Evolutionary conservation across 2,329 filamentous ascomycete genomes (phyloP), one percentile per base, ranked within the genome.

Genomic region (Aureobasidium sp.): DNA sequence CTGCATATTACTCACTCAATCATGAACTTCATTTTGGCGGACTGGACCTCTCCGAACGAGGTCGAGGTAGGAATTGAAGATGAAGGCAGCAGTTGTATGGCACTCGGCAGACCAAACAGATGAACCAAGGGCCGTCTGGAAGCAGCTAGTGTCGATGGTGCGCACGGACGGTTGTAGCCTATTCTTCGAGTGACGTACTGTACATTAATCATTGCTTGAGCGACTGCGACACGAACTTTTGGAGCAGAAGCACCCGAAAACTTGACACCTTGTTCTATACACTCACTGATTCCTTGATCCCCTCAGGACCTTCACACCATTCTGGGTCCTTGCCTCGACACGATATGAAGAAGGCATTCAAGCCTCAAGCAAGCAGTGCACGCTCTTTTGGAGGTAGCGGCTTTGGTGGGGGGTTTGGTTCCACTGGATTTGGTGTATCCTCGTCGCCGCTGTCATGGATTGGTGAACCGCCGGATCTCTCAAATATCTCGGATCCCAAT

Each of bases 381-480:
- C 81, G 84, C 53, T 83, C 82, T 67, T 80, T 80, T 66, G 76
- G 78, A 59, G 73, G 72, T 26, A 67, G 64, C 27, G 75, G 78
- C 26, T 61, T 68, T 20, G 60, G 53, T 47, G 50, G 57, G 61
- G 70, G 68, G 10, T 71, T 73, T 65, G 71, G 69, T 20, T 68
- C 66, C 37, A 70, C 74, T 62, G 75, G 74, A 36, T 79, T 81
- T 70, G 76, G 76, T 20, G 78, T 80, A 61, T 77, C 78, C 53
- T 77, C 82, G 2, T 87, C 85, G n/a, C 78, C 78, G 48, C 81
- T 99, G 43, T 96, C 92, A 48, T 97, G 96, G 76, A 84, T 97
- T 59, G 82, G 89, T 59, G 92, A 96, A 70, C 90, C 91, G 10
- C 89, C 90, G 52, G 88, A 96, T 70, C 84, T 96, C 67, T 85